Evolutionary conservation across 2,329 filamentous ascomycete species (phyloP).

Genomic region (Phaeosphaeriaceae sp.): DNA sequence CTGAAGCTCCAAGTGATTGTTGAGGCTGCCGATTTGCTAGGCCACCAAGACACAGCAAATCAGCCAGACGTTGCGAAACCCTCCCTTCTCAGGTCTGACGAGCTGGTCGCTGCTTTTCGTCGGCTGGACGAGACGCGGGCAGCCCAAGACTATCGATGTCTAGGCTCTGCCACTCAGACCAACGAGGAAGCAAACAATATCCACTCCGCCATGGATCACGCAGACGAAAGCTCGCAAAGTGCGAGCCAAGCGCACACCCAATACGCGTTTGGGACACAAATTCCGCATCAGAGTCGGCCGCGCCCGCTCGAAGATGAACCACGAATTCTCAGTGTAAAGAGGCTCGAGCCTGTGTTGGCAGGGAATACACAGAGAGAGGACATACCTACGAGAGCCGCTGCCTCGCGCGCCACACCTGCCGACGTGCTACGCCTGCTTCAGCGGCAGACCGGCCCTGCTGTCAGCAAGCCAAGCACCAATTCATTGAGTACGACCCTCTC

Average conservation of each 20-base stretch:
- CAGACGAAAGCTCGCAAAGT: background rate
- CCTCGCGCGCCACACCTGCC: background rate
- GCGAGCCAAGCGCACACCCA: constrained; percentile 33
- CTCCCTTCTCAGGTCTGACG: constrained; percentile 11
- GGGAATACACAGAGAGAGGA: constrained; percentile 23
- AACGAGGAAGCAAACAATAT: constrained; percentile 18
- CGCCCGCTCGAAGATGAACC: constrained; percentile 9
- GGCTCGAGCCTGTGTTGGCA: constrained; percentile 28
- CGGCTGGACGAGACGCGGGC: constrained; percentile 20
- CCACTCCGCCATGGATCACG: background rate
- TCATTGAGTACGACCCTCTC: background rate
- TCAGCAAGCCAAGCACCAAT: background rate
- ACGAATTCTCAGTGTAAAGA: constrained; percentile 18
- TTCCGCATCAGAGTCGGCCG: constrained; percentile 5
- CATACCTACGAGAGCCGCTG: constrained; percentile 8
- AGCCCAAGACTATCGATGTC: constrained; percentile 24
- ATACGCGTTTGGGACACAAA: constrained; percentile 29
- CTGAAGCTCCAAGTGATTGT: constrained; percentile 29
- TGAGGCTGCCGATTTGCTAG: constrained; percentile 24
- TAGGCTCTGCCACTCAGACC: constrained; percentile 8
- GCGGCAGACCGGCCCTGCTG: background rate
- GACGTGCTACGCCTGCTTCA: background rate
- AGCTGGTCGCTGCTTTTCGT: constrained; percentile 9
- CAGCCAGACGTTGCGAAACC: background rate
- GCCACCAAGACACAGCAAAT: background rate